These are phyloP conservation scores for Amanita pseudoporphyria DNA, from an alignment of 768 basidiomycete genomes.

Conservation along the genomic window DNA sequence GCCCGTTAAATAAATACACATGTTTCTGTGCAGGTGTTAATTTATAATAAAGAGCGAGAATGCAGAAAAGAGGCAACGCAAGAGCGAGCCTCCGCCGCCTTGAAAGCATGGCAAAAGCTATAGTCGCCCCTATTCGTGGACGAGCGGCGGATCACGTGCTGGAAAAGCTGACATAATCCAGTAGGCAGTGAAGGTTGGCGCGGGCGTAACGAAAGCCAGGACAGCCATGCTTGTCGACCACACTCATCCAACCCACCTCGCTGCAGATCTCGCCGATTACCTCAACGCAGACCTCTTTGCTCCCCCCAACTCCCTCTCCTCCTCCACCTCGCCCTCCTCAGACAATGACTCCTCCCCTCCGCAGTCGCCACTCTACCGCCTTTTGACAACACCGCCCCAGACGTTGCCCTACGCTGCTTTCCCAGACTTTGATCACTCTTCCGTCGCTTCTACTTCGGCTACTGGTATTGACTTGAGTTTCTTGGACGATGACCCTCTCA, in stretches of 20 bases:
- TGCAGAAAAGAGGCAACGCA: background rate
- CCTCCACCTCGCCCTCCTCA: slow-evolving; percentile 22
- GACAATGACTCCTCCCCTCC: slow-evolving; percentile 34
- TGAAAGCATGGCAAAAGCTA: background rate
- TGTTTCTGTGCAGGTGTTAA: background rate
- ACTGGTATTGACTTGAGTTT: slow-evolving; percentile 23
- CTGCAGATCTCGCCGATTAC: slow-evolving; percentile 46
- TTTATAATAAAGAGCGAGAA: background rate
- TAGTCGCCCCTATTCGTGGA: too few relatives aligned
- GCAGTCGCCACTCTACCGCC: slow-evolving; percentile 31
- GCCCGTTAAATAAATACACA: slow-evolving; percentile 18
- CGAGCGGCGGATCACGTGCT: slow-evolving; percentile 1
- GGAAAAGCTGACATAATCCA: background rate
- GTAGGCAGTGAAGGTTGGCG: background rate
- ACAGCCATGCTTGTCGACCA: slow-evolving; percentile 34
- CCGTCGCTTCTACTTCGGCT: slow-evolving; percentile 7
- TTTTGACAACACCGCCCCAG: slow-evolving; percentile 38
- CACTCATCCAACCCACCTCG: slow-evolving; percentile 13
- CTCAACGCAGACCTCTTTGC: slow-evolving; percentile 55
- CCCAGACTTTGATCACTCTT: slow-evolving; percentile 27
- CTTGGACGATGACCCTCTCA: slow-evolving; percentile 34
- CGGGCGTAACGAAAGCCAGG: background rate
- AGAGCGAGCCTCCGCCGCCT: background rate
- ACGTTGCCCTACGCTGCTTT: slow-evolving; percentile 22
- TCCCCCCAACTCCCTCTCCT: slow-evolving; percentile 16